A percentile compares a stretch with the other conserved stretches of the same genome.
Evolutionary conservation across 177 flowering plant species (phyloP).

Genomic region (Vitis hybrid): DNA sequence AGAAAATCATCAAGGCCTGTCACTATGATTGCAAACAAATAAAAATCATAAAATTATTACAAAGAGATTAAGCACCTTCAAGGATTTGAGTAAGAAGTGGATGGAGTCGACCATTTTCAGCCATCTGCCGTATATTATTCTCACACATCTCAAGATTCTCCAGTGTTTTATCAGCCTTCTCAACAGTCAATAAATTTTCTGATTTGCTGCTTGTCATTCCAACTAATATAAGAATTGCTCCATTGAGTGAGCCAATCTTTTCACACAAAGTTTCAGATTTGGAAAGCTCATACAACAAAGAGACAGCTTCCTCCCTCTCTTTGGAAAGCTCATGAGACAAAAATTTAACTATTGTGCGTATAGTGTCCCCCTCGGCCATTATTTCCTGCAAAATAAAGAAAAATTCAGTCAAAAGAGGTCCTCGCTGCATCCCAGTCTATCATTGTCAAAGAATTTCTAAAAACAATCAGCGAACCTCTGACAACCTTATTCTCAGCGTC

Average conservation of each 20-base stretch:
- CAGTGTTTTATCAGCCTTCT: slow-evolving; percentile 82
- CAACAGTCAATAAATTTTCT: slow-evolving; percentile 70
- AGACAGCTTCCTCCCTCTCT: slow-evolving; percentile 90
- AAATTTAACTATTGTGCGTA: slow-evolving; percentile 86
- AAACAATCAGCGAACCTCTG: slow-evolving; percentile 19
- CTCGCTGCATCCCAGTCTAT: slow-evolving; percentile 1
- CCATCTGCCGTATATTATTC: slow-evolving; percentile 92
- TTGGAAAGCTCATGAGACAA: slow-evolving; percentile 75
- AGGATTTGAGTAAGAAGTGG: slow-evolving; percentile 79
- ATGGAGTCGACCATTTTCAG: slow-evolving; percentile 88
- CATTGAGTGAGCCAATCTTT: slow-evolving; percentile 87
- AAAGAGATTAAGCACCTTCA: slow-evolving; percentile 55
- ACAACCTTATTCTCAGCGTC: slow-evolving; percentile 83
- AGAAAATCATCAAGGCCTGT: background rate
- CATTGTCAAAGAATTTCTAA: slow-evolving; percentile 1
- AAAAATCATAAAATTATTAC: background rate
- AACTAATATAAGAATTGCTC: slow-evolving; percentile 88
- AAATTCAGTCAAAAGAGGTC: slow-evolving; percentile 9
- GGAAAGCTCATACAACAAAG: slow-evolving; percentile 86
- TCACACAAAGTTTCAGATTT: slow-evolving; percentile 74
- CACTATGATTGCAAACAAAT: background rate
- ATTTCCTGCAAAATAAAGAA: slow-evolving; percentile 59
- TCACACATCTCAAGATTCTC: slow-evolving; percentile 81
- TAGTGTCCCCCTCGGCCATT: slow-evolving; percentile 78
- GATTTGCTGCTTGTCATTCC: slow-evolving; percentile 96